Conservation (phyloP, 169 alveolate genomes). For the Plasmodium coatneyi region DNA sequence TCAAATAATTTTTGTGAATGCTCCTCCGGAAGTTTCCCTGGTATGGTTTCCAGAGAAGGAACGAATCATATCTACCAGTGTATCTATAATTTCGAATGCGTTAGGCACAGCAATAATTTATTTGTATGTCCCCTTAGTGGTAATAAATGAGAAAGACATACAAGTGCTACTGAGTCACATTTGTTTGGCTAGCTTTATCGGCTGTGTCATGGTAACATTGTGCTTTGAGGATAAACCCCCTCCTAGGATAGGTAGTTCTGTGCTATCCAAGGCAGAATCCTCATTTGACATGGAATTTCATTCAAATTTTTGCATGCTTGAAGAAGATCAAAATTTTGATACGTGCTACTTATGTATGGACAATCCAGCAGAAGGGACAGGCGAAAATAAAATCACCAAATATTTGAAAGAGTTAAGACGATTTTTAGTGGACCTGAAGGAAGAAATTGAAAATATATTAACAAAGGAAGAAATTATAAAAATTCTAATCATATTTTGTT, state of each 20-base stretch:
- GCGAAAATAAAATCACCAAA: neutral
- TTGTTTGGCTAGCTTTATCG: conserved; percentile 37
- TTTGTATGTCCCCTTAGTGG: conserved; percentile 45
- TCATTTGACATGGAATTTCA: neutral
- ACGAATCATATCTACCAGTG: conserved; percentile 39
- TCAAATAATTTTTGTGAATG: conserved; percentile 48
- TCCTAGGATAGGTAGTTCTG: neutral
- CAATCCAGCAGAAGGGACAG: neutral
- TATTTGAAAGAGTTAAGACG: conserved; percentile 10
- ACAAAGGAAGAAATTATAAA: conserved; percentile 18
- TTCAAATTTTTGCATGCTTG: neutral
- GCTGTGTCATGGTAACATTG: neutral
- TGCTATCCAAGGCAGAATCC: neutral
- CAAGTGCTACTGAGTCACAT: neutral
- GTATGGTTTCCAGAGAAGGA: conserved; percentile 52
- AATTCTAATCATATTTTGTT: conserved; percentile 38
- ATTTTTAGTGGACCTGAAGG: conserved; percentile 19
- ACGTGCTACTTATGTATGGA: neutral
- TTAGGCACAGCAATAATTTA: conserved; percentile 60
- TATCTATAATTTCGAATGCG: conserved; percentile 38
- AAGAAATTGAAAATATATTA: conserved; percentile 30
- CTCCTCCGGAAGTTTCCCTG: conserved; percentile 60
- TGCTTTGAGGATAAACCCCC: conserved; percentile 41
- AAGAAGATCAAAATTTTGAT: neutral
- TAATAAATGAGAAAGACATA: conserved; percentile 23